Evolutionary conservation across 768 basidiomycete species (phyloP).

Genomic region (Russula abietina): DNA sequence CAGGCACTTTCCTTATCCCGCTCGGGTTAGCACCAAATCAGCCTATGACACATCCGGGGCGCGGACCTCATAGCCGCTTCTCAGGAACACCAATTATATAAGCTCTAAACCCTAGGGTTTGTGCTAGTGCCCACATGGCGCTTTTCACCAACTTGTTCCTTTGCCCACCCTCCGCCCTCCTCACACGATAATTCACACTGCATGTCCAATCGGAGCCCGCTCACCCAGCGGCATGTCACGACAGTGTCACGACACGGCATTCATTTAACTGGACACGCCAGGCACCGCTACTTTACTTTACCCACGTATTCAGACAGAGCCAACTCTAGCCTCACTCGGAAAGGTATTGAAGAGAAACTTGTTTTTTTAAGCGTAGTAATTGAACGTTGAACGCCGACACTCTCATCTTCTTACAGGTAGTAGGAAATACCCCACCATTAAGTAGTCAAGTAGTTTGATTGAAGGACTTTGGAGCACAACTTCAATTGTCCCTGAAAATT

Average conservation of each 20-base stretch:
- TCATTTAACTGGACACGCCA: background rate
- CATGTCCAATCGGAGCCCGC: background rate
- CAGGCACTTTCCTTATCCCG: conserved; percentile 23
- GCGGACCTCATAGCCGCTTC: background rate
- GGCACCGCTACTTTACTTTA: background rate
- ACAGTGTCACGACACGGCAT: background rate
- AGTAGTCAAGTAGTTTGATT: too few relatives aligned
- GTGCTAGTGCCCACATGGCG: background rate
- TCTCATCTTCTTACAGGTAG: background rate
- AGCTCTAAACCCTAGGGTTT: background rate
- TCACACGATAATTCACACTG: background rate
- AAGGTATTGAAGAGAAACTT: background rate
- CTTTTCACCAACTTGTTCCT: background rate
- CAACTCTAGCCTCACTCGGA: background rate
- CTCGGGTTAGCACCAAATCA: conserved; percentile 14
- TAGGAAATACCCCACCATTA: background rate
- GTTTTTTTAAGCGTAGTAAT: too few relatives aligned
- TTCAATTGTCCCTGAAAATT: too few relatives aligned
- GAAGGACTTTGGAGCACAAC: too few relatives aligned
- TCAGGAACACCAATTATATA: conserved; percentile 1
- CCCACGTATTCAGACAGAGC: too few relatives aligned
- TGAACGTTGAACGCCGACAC: too few relatives aligned
- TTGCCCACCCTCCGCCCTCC: background rate
- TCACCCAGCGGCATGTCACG: background rate
- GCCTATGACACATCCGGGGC: conserved; percentile 6